Percentiles rank a stretch among this genome's conserved stretches.
These are phyloP conservation scores for Colletotrichum plurivorum DNA, from an alignment of 2,329 filamentous ascomycete genomes.

Conservation along the genomic window DNA sequence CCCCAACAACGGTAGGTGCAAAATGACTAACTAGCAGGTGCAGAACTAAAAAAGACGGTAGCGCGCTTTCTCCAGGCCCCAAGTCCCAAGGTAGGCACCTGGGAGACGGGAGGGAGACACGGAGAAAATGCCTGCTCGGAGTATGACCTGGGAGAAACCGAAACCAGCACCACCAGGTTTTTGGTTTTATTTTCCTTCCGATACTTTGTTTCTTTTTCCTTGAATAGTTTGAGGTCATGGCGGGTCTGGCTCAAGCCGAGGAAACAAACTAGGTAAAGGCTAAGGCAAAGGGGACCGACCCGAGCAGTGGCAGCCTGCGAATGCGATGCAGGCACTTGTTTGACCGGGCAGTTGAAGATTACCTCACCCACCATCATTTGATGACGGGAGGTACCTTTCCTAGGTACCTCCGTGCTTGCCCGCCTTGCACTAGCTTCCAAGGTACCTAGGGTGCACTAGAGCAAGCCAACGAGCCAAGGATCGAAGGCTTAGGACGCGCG, in stretches of 20 bases:
- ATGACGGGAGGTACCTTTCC: too few relatives aligned
- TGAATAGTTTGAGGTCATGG: background rate
- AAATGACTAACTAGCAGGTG: too few relatives aligned
- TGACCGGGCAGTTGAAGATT: conserved; percentile 5
- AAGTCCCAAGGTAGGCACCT: too few relatives aligned
- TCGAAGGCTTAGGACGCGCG: too few relatives aligned
- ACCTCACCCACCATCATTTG: background rate
- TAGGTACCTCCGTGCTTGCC: too few relatives aligned
- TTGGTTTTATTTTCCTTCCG: background rate
- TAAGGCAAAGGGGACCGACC: background rate
- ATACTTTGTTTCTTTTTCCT: background rate
- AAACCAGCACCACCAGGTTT: background rate
- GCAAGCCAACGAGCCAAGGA: too few relatives aligned
- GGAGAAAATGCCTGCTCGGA: background rate
- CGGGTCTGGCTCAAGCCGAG: conserved; percentile 7
- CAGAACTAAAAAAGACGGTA: background rate
- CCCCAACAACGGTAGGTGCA: too few relatives aligned
- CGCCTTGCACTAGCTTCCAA: too few relatives aligned
- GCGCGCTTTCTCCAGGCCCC: background rate
- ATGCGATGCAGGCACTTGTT: background rate
- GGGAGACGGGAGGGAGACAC: background rate
- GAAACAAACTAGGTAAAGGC: conserved; percentile 2
- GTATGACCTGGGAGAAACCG: background rate
- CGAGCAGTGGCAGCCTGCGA: background rate
- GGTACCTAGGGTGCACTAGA: too few relatives aligned